Evolutionary conservation across 106 monocot genomes (phyloP), one percentile per base, ranked within the genome.

Genomic region (Amphibolis antarctica): DNA sequence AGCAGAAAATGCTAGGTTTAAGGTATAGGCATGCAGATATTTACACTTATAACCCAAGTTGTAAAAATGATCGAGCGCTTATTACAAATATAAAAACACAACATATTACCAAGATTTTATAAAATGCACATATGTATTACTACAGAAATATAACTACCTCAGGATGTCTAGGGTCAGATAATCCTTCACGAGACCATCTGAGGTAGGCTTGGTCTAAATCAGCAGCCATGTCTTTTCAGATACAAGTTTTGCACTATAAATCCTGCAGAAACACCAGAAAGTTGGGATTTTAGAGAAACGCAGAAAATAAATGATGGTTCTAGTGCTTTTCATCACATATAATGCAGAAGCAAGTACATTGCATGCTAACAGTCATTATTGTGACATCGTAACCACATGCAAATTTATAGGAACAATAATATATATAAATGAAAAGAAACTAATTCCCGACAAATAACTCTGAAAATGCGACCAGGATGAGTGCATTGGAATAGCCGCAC

Each of bases 171-270:
- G 66, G 52, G n/a, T 66, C 66, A 66, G 53, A 66, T 21, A 53
- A 19, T 66, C 28, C 66, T 36, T 66, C 66, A 36, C 22, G 50
- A 21, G 52, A 22, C 66, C 66, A 66, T 53, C 66, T 66, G 52
- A 31, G 45, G 30, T 66, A 66, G 17, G 66, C 66, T 66, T 52
- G 52, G 53, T 66, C 66, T 47, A 66, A 44, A 42, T 66, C 66
- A 17, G 66, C 18, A 1, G 66, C 66, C 66, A 66, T 66, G 21
- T 9, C 9, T n/a, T 47, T 49, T 11, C 18, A 43, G 22, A 43
- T n/a, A 21, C 60, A 44, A 19, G 2, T 60, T 42, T 42, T 42
- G 19, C 29, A 10, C 20, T 60, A 60, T 12, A 42, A 5, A 36
- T 36, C 60, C 60, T 60, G 60, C 60, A 60, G 31, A 60, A 20